Conservation (phyloP, 2,329 filamentous ascomycete genomes). For the Teratosphaeria zuluensis region DNA sequence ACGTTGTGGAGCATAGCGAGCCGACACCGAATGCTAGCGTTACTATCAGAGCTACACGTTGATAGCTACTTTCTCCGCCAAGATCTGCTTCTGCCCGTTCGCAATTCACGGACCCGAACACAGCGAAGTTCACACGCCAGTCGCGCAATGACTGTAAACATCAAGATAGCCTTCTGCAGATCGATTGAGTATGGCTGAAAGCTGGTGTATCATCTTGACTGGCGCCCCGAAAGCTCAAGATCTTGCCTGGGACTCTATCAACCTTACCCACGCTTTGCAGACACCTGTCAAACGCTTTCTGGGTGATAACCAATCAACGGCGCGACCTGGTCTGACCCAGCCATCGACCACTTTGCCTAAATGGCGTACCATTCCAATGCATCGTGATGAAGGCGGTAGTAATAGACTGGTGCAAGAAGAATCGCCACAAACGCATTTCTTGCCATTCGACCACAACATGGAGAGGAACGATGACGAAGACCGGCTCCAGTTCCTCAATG, state of each 20-base stretch:
- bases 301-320: background rate
- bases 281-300: conserved; percentile 13
- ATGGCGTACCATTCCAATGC: background rate
- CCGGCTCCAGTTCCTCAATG: conserved; percentile 60
- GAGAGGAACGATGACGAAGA: background rate
- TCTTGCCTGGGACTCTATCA: conserved; percentile 47
- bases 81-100: background rate
- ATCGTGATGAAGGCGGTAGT: background rate
- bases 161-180: background rate
- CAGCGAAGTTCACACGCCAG: background rate
- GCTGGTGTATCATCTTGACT: conserved; percentile 40
- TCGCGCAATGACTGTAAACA: background rate
- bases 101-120: background rate
- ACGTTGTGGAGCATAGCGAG: background rate
- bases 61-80: background rate
- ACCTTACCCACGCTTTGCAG: conserved; percentile 39
- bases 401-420: background rate
- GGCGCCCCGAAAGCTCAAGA: conserved; percentile 50
- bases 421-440: conserved; percentile 14
- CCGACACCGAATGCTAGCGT: background rate
- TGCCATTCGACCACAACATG: conserved; percentile 15
- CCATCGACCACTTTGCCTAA: background rate
- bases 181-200: background rate
- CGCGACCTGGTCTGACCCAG: background rate
- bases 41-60: background rate